phyloP scores from a whole-genome alignment of 2,329 filamentous ascomycete genomes.

The Elsinoe arachidis region DNA sequence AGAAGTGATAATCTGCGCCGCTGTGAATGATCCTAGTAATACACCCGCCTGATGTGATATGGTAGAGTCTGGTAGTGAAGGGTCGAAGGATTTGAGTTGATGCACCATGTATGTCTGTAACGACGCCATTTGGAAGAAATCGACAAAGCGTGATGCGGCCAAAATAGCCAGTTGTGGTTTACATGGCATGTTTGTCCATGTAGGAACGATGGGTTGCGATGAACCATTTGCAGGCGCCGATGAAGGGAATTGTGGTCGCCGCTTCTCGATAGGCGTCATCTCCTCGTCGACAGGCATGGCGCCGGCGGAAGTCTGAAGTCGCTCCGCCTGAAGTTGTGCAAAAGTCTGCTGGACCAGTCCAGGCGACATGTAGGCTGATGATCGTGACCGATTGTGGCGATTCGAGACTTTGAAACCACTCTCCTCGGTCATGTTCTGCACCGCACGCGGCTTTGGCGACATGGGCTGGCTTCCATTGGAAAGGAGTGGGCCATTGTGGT shows the following conservation, averaged over 20 bases:
- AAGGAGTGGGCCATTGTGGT: constrained; percentile 10
- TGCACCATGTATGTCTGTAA: constrained; percentile 38
- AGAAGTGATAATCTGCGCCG: constrained; percentile 35
- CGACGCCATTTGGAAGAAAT: constrained; percentile 38
- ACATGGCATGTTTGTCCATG: constrained; percentile 34
- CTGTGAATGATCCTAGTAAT: constrained; percentile 35
- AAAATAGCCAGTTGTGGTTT: constrained; percentile 35
- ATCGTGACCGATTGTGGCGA: constrained; percentile 4
- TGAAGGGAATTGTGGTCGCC: constrained; percentile 7
- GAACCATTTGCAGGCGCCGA: constrained; percentile 1
- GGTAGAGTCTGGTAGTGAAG: constrained; percentile 38
- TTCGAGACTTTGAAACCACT: constrained; percentile 10
- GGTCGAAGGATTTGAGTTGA: constrained; percentile 35
- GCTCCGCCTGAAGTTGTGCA: background rate
- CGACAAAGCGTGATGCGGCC: constrained; percentile 33
- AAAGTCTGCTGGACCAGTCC: constrained; percentile 1
- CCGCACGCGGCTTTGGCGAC: background rate
- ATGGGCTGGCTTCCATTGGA: background rate
- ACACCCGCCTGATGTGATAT: constrained; percentile 36
- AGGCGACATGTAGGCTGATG: constrained; percentile 5
- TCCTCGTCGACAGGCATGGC: background rate
- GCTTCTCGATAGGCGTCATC: constrained; percentile 12
- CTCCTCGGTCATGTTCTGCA: constrained; percentile 6
- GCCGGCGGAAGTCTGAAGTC: background rate
- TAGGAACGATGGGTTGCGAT: constrained; percentile 20